These are phyloP conservation scores for Melampsora larici-populina DNA, from an alignment of 1,284 basidiomycete species.

Conservation along the genomic window DNA sequence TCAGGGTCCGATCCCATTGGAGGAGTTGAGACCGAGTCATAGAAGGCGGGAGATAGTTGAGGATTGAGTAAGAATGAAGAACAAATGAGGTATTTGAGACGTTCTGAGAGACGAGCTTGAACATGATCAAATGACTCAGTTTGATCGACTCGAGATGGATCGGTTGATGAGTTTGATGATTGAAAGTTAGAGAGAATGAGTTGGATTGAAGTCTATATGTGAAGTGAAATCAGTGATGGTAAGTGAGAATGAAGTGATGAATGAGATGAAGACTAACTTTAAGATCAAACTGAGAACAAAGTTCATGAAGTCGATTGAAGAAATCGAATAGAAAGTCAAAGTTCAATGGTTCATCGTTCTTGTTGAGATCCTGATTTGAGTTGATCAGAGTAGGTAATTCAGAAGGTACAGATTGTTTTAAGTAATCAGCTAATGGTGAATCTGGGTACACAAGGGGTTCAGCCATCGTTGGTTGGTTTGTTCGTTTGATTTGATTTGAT, in stretches of 20 bases:
- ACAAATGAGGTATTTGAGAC: conserved; percentile 39
- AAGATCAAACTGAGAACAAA: background rate
- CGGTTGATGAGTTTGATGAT: background rate
- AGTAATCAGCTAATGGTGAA: conserved; percentile 13
- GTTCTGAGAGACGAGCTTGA: conserved; percentile 15
- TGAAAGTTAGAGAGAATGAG: background rate
- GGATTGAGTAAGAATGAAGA: conserved; percentile 41
- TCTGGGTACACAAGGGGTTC: conserved; percentile 19
- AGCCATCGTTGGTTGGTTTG: conserved; percentile 1
- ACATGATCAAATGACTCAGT: background rate
- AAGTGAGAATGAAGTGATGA: background rate
- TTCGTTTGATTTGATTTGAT: background rate
- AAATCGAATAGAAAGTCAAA: background rate
- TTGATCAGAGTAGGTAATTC: background rate
- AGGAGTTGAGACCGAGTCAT: conserved; percentile 9
- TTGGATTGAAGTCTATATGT: background rate
- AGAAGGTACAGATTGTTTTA: conserved; percentile 10
- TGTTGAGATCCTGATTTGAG: background rate
- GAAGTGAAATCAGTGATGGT: background rate
- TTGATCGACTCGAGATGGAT: background rate
- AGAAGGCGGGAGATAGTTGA: conserved; percentile 1
- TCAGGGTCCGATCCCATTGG: background rate
- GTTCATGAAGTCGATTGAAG: background rate
- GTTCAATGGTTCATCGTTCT: background rate
- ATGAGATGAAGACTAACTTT: background rate